Evolutionary conservation across 495 filamentous ascomycete species (phyloP).

Genomic region (Podospora comata): DNA sequence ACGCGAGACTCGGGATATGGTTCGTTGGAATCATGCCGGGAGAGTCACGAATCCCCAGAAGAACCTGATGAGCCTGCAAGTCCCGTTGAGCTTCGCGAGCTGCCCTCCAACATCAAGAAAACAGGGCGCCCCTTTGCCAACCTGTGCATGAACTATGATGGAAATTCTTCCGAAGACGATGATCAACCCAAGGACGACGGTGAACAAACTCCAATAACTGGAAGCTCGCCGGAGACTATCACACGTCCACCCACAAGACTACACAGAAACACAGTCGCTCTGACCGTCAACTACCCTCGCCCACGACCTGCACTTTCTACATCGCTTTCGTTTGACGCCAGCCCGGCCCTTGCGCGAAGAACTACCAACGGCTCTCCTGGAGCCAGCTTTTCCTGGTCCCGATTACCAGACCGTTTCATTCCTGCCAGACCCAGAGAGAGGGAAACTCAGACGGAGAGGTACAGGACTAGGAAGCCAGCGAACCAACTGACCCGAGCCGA

Average conservation of each 20-base stretch:
- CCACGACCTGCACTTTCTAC: conserved; percentile 22
- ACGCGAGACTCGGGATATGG: conserved; percentile 32
- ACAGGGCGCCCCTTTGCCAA: conserved; percentile 1
- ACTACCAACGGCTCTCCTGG: conserved; percentile 18
- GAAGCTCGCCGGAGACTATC: not conserved
- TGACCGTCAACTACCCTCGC: conserved; percentile 20
- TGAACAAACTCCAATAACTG: not conserved
- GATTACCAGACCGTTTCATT: conserved; percentile 67
- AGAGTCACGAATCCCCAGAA: not conserved
- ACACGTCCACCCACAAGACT: not conserved
- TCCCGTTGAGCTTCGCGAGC: conserved; percentile 1
- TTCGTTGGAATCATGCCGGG: conserved; percentile 7
- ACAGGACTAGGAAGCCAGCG: conserved; percentile 61
- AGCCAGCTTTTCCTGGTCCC: conserved; percentile 11
- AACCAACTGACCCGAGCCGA: conserved; percentile 59
- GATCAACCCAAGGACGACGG: conserved; percentile 19
- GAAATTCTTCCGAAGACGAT: conserved; percentile 28
- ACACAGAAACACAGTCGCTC: conserved; percentile 20
- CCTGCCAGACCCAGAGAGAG: conserved; percentile 46
- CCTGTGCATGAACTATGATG: conserved; percentile 24
- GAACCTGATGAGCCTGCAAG: not conserved
- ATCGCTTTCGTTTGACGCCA: conserved; percentile 19
- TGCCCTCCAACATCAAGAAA: conserved; percentile 12
- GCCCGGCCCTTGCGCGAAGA: conserved; percentile 17
- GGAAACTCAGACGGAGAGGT: conserved; percentile 49